Evolutionary conservation across 1,284 basidiomycete genomes (phyloP).

Genomic region (Trichosporon sp.): DNA sequence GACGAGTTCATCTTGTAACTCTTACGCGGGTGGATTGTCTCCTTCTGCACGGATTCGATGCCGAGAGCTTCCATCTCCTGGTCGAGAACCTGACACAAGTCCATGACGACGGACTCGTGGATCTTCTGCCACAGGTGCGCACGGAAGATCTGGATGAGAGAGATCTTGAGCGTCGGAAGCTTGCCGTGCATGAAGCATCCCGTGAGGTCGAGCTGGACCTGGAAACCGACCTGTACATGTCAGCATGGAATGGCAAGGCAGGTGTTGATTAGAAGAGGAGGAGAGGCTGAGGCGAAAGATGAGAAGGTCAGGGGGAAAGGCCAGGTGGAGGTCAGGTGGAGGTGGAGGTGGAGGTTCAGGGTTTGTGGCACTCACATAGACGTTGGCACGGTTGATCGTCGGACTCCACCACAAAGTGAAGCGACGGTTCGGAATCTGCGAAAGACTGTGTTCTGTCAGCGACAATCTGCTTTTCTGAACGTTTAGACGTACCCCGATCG

Average conservation of each 20-base stretch:
- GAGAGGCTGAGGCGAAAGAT: neutral
- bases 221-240: conserved; percentile 64
- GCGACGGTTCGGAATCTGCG: conserved; percentile 95
- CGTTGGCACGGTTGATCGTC: conserved; percentile 62
- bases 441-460: conserved; percentile 51
- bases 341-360: neutral
- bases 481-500: neutral
- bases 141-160: conserved; percentile 93
- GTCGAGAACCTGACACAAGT: conserved; percentile 97
- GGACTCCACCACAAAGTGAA: conserved; percentile 82
- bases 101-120: conserved; percentile 83
- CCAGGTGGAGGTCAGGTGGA: neutral
- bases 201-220: conserved; percentile 90
- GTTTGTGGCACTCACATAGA: no score
- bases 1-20: conserved; percentile 99
- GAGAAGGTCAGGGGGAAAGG: neutral
- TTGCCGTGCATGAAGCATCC: conserved; percentile 83
- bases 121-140: conserved; percentile 94
- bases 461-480: no score
- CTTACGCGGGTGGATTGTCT: conserved; percentile 68
- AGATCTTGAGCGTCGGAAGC: conserved; percentile 92
- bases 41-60: conserved; percentile 98
- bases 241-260: conserved; percentile 59
- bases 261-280: neutral
- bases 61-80: conserved; percentile 97